Evolutionary conservation across 257 asterid genomes (phyloP), one percentile per base, ranked within the genome.

Genomic region (Echites panduratus): DNA sequence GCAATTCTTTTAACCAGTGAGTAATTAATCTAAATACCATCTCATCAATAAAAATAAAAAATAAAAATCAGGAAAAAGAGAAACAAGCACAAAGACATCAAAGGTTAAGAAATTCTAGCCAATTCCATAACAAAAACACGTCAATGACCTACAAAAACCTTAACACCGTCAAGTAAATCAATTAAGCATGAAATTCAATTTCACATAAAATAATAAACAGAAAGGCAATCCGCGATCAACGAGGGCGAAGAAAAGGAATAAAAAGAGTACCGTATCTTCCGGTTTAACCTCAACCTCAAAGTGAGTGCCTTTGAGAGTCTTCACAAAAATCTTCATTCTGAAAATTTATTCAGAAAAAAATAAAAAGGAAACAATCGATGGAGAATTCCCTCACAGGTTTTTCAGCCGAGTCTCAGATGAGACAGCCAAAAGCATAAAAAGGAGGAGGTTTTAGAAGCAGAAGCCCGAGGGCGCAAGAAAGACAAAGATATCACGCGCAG

Each of bases 281-380:
- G 84, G 80, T 26, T 79, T 70, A 49, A 82, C 86, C 70, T 74
- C 69, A 61, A 82, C 54, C 66, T 82, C 82, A 71, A 82, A 82
- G 76, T 77, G 81, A 29, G 75, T 73, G 52, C 86, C 84, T 58
- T 82, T 79, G 59, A 82, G 81, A 53, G 86, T 82, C 77, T 82
- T 79, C 73, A 82, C 84, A 50, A 76, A 79, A 62, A 82, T 61
- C 81, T 82, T 82, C 86, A 82, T 82, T 43, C 71, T 66, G 32
- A 24, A 5, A 44, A 58, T 58, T 24, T 22, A 43, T 58, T 45
- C 16, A 0, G 49, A 12, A 27, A 26, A 47, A 44, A 16, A 35
- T 49, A 12, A 20, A 49, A 17, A 41, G 5, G 7, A 24, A 7
- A 14, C 7, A 66, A 66, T 0, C 6, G 12, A 66, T 43, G 20